Base-by-base conservation (phyloP, 1,139 yeast species). In the Meyerozyma guilliermondii region DNA sequence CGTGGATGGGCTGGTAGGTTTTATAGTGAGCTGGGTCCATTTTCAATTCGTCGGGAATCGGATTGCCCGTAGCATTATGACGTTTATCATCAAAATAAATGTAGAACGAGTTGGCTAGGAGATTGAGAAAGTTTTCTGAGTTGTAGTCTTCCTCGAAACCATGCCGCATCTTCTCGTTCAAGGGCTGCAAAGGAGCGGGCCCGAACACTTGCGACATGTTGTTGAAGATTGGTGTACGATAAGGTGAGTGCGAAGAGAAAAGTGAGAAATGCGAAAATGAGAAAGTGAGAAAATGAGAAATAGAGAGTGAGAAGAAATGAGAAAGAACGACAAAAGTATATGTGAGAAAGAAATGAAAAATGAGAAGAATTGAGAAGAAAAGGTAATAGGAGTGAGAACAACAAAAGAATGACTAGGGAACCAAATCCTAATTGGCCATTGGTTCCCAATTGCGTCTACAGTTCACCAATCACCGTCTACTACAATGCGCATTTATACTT, bases 31-130 rank as follows among this genome's bases (percentile, higher is more conserved):
- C 66, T 17, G 74, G 71, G 20, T 62, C 56, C 30, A 60, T 59
- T 53, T 76, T 78, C 68, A 68, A 65, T 36, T 74, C 80, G 16
- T 74, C 74, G 1, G 81, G 69, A n/a, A 81, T 74, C 2, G 97
- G 96, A 54, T 83, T 87, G 14, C 96, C 96, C 46, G 87, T 87
- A 3, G 96, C 87, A 52, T 82, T 86, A 59, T 92, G 97, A 40
- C 98, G 78, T 62, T 92, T 92, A 58, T 87, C 95, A 57, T 86
- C 94, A 54, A 76, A 87, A 62, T 88, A 87, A 47, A 86, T 83
- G 62, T 81, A 83, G 65, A 86, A 88, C 38, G 83, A 76, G 60
- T 79, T 68, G 39, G 91, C 92, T 45, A 87, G 69, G 41, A 78
- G 65, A 47, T 71, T 71, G 62, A 87, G 71, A 56, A 81, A 80